These are phyloP conservation scores for Coemansia sp. DNA, from an alignment of 192 early-diverging fungal genomes.

Conservation along the genomic window DNA sequence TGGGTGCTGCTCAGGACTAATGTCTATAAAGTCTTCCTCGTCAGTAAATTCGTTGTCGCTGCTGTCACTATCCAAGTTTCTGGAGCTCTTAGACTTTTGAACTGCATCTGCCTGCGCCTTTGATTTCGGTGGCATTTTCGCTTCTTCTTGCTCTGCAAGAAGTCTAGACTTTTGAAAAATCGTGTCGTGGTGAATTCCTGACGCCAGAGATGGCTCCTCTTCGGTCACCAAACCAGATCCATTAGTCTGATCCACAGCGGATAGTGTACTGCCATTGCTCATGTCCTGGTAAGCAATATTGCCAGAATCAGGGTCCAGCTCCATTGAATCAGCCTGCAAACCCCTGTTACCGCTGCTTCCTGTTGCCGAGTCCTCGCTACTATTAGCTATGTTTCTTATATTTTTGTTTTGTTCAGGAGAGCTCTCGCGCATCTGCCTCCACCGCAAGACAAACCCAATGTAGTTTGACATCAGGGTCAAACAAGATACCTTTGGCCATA, in stretches of 20 bases:
- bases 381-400: background rate
- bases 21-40: constrained; percentile 29
- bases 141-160: constrained; percentile 10
- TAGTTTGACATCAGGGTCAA: constrained; percentile 37
- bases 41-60: constrained; percentile 17
- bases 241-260: background rate
- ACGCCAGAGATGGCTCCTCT: background rate
- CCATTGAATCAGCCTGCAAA: constrained; percentile 2
- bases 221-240: background rate
- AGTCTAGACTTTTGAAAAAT: constrained; percentile 30
- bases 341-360: background rate
- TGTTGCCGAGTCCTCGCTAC: background rate
- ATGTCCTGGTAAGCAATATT: no score
- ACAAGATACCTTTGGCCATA: constrained; percentile 20
- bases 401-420: background rate
- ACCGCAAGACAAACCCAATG: constrained; percentile 34
- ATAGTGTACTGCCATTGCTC: no score
- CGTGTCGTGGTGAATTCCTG: background rate
- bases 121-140: background rate
- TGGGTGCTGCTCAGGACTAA: background rate
- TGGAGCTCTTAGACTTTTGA: background rate
- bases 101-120: background rate
- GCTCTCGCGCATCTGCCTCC: constrained; percentile 20
- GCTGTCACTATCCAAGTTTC: constrained; percentile 25
- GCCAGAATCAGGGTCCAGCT: background rate